Base-by-base conservation (phyloP, 352 stramenopile genomes). In the Phytophthora sp. region DNA sequence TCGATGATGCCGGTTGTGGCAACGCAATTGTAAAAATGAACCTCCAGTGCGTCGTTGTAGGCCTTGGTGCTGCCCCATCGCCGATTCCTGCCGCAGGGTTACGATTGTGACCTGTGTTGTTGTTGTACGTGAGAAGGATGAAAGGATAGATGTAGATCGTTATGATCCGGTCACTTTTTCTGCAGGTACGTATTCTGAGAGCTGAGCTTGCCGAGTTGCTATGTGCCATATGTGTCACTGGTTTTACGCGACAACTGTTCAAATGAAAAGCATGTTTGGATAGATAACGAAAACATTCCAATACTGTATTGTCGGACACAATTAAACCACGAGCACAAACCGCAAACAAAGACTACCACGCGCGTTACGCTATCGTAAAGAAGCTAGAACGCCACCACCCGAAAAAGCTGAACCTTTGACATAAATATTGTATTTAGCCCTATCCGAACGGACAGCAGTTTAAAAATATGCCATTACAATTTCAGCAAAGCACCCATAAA, bases 11-110 rank as follows among this genome's bases (percentile, higher is more conserved):
- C 30, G 26, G 24, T 42, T 29, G 45, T 61, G 45, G 49, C 26
- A 51, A 56, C 24, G 53, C 62, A 72, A 61, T 51, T 73, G 20
- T 23, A 20, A 65, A 66, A 73, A 45, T 69, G 65, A 56, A 24
- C 23, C 11, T 31, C 20, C 18, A 0, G 20, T 49, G n/a, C n/a
- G n/a, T n/a, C n/a, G n/a, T n/a, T n/a, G n/a, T n/a, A n/a, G n/a
- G n/a, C n/a, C n/a, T n/a, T n/a, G 33, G 36, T 60, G n/a, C 27
- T 60, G 53, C 54, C 39, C 7, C 33, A 20, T n/a, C n/a, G n/a
- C n/a, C n/a, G n/a, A n/a, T 56, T 56, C 33, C 18, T 52, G 35
- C 33, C n/a, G 29, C 42, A 36, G 18, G 50, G 59, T 61, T 67
- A 41, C 15, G 57, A 30, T 41, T 52, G 31, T 24, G 9, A 47